Evolutionary conservation across 1,284 basidiomycete species (phyloP).

Genomic region (Moesziomyces globuligerus): DNA sequence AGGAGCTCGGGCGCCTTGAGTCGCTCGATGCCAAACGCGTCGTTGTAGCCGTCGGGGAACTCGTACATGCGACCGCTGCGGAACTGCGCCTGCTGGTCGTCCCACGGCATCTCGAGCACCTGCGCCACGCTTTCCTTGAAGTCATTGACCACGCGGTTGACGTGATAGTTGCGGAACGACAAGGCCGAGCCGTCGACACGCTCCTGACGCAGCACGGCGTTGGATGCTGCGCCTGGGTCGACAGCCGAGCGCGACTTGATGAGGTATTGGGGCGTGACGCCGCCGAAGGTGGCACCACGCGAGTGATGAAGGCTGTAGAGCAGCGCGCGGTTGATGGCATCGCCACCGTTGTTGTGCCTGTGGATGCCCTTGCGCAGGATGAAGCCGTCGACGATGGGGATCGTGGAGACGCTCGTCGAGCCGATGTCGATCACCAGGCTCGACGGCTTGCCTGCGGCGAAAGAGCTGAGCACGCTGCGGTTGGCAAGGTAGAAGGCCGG

Average conservation of each 20-base stretch:
- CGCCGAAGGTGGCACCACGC: conserved; percentile 27
- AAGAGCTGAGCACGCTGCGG: conserved; percentile 94
- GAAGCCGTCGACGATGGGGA: conserved; percentile 96
- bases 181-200: conserved; percentile 72
- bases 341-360: conserved; percentile 59
- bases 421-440: conserved; percentile 95
- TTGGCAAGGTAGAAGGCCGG: conserved; percentile 98
- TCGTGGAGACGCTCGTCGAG: conserved; percentile 85
- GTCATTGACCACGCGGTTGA: conserved; percentile 85
- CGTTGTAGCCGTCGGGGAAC: conserved; percentile 93
- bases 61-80: conserved; percentile 75
- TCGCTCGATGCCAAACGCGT: conserved; percentile 83
- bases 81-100: conserved; percentile 74
- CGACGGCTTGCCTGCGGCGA: conserved; percentile 94
- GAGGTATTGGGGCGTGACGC: conserved; percentile 76
- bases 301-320: conserved; percentile 55
- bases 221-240: conserved; percentile 77
- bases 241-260: conserved; percentile 77
- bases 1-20: conserved; percentile 87
- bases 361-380: conserved; percentile 88
- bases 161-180: conserved; percentile 84
- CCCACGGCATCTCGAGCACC: conserved; percentile 85
- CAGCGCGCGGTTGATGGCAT: conserved; percentile 43
- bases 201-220: conserved; percentile 64
- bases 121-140: conserved; percentile 90